phyloP scores from a whole-genome alignment of 768 basidiomycete species.

The Leccinum disarticulatum region DNA sequence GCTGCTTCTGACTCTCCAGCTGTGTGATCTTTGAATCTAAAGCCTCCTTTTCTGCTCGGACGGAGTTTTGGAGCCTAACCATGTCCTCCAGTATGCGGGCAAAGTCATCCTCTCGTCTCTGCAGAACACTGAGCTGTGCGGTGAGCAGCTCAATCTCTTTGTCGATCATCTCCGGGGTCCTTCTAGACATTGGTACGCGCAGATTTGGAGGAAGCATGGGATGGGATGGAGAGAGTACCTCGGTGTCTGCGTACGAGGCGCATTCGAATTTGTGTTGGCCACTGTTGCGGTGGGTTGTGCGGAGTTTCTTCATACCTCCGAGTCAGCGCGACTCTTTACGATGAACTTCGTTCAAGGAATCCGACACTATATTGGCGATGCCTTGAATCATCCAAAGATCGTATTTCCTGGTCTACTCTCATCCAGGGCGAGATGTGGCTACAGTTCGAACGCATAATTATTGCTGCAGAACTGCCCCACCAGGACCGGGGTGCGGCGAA shows the following conservation, averaged over 20 bases:
- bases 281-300: background rate
- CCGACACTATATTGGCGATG: background rate
- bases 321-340: background rate
- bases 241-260: background rate
- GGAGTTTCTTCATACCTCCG: background rate
- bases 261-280: background rate
- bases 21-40: constrained; percentile 32
- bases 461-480: background rate
- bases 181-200: constrained; percentile 20
- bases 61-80: constrained; percentile 36
- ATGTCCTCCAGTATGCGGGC: constrained; percentile 42
- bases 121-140: constrained; percentile 38
- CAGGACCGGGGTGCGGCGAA: background rate
- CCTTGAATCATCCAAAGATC: background rate
- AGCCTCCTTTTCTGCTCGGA: constrained; percentile 33
- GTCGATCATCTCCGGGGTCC: constrained; percentile 30
- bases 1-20: constrained; percentile 43
- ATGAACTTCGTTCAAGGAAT: background rate
- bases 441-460: background rate
- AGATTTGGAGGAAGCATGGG: constrained; percentile 1
- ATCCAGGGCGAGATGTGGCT: background rate
- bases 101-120: constrained; percentile 40
- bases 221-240: constrained; percentile 2
- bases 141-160: constrained; percentile 38
- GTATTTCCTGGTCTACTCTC: background rate